These are phyloP conservation scores for Alternaria ventricosa DNA, from an alignment of 2,329 filamentous ascomycete species.

Conservation along the genomic window DNA sequence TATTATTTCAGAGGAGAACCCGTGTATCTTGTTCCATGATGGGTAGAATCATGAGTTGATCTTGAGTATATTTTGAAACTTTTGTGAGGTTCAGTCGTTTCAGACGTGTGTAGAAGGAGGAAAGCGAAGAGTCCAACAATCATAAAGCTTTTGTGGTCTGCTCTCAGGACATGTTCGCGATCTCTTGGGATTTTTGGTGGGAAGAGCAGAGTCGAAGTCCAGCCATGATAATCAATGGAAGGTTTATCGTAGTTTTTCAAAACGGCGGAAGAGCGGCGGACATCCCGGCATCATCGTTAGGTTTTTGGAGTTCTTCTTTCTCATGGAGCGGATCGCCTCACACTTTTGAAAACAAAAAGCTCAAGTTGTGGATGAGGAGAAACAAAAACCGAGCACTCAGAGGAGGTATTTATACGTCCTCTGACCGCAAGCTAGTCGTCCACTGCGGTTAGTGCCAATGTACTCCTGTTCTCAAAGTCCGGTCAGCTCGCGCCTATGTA, in stretches of 20 bases:
- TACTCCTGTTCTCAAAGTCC: neutral
- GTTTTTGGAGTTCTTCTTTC: too few relatives aligned
- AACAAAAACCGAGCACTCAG: neutral
- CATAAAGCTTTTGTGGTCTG: neutral
- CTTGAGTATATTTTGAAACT: neutral
- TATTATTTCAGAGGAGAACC: neutral
- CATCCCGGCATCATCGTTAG: too few relatives aligned
- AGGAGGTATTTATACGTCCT: neutral
- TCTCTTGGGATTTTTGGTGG: too few relatives aligned
- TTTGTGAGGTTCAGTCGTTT: neutral
- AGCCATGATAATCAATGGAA: too few relatives aligned
- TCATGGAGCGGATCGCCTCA: too few relatives aligned
- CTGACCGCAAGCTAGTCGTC: neutral
- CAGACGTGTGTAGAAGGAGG: too few relatives aligned
- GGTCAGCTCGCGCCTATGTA: rapidly evolving
- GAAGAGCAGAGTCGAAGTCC: neutral
- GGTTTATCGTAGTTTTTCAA: too few relatives aligned
- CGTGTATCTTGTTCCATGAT: neutral
- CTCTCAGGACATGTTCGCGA: neutral
- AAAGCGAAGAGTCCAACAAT: neutral
- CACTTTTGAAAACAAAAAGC: too few relatives aligned
- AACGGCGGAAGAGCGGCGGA: neutral
- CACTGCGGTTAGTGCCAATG: neutral
- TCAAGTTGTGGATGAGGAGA: neutral
- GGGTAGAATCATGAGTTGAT: too few relatives aligned